A percentile compares a stretch with the other conserved stretches of the same genome.
These are phyloP conservation scores for Panellus pusillus DNA, from an alignment of 768 basidiomycete genomes.

Conservation along the genomic window DNA sequence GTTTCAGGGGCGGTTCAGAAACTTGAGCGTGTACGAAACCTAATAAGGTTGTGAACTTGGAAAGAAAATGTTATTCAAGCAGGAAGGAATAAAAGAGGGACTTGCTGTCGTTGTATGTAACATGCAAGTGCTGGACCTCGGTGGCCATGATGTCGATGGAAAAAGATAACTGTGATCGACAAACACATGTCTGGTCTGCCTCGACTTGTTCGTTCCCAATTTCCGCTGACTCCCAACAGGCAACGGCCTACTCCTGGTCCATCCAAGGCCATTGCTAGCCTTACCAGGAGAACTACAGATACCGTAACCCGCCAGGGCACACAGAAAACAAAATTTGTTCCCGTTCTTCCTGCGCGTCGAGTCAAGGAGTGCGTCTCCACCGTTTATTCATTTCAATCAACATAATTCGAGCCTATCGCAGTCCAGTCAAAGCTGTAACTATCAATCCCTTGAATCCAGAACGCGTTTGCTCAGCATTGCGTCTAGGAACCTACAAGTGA, in stretches of 20 bases:
- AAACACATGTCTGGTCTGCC: conserved; percentile 29
- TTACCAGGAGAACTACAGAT: conserved; percentile 71
- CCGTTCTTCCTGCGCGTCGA: conserved; percentile 71
- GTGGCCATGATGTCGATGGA: conserved; percentile 32
- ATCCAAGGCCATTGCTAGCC: conserved; percentile 70
- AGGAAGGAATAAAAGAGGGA: neutral
- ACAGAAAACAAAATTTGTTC: conserved; percentile 79
- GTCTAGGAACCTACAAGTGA: conserved; percentile 47
- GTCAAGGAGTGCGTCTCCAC: conserved; percentile 58
- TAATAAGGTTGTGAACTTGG: conserved; percentile 78
- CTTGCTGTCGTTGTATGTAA: conserved; percentile 81
- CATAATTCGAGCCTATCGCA: conserved; percentile 26
- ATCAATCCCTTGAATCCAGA: neutral
- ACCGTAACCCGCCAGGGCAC: conserved; percentile 67
- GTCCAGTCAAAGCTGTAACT: conserved; percentile 67
- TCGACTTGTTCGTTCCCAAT: neutral
- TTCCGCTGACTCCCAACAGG: conserved; percentile 26
- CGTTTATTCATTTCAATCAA: neutral
- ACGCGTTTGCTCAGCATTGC: conserved; percentile 9
- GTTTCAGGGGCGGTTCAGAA: neutral
- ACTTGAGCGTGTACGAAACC: neutral
- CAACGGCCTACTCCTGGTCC: conserved; percentile 28
- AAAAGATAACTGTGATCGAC: conserved; percentile 6
- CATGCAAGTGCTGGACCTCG: conserved; percentile 59
- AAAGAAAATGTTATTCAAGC: neutral